phyloP scores from a whole-genome alignment of 129 eudicot genomes.

The Lactuca saligna region DNA sequence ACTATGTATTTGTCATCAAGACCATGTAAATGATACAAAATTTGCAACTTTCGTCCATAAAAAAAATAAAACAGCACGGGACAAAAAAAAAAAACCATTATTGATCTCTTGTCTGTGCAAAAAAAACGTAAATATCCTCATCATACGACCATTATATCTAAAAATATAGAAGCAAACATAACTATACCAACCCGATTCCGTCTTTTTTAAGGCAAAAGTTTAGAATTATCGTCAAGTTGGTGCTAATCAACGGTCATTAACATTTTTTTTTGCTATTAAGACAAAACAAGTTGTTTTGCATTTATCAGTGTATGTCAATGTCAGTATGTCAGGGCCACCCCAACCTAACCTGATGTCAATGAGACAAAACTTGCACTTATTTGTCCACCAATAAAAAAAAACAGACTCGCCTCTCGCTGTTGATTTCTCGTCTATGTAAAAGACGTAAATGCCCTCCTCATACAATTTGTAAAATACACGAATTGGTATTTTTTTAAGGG shows the following conservation, averaged over 20 bases:
- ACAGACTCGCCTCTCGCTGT: too few species aligned
- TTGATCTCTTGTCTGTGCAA: too few species aligned
- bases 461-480: not conserved
- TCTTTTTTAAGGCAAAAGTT: conserved; percentile 18
- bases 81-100: not conserved
- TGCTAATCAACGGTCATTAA: too few species aligned
- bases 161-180: not conserved
- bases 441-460: not conserved
- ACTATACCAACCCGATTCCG: conserved; percentile 6
- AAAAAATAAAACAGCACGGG: not conserved
- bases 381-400: too few species aligned
- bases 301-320: too few species aligned
- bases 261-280: too few species aligned
- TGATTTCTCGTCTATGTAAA: too few species aligned
- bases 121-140: too few species aligned
- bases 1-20: not conserved
- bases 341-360: too few species aligned
- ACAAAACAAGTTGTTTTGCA: too few species aligned
- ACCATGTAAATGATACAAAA: not conserved
- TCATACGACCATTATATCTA: not conserved
- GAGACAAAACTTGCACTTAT: too few species aligned
- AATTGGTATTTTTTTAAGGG: conserved; percentile 6
- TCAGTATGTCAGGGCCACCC: too few species aligned
- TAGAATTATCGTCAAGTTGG: not conserved
- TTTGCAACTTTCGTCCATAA: not conserved